These are phyloP conservation scores for Lindgomyces ingoldianus DNA, from an alignment of 495 filamentous ascomycete genomes.

Conservation along the genomic window DNA sequence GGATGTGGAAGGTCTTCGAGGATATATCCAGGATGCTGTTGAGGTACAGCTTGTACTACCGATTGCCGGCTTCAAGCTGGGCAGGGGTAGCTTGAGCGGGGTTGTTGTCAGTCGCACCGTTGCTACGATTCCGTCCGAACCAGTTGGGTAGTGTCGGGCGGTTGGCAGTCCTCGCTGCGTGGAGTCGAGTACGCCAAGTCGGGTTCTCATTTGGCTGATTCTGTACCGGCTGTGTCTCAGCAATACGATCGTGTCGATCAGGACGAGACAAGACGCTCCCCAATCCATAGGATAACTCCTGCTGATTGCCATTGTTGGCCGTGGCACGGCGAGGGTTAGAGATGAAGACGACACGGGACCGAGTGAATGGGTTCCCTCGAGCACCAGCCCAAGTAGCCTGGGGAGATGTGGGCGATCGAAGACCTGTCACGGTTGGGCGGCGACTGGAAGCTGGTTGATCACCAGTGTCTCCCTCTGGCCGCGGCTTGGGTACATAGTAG, in stretches of 20 bases:
- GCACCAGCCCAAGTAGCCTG: conserved; percentile 18
- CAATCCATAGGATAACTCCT: conserved; percentile 1
- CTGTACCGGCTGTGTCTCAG: background rate
- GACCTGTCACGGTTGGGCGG: conserved; percentile 22
- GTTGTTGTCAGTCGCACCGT: conserved; percentile 5
- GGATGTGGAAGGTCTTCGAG: background rate
- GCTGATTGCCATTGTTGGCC: conserved; percentile 9
- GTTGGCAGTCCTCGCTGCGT: background rate
- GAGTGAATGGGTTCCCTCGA: conserved; percentile 32
- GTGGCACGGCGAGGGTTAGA: background rate
- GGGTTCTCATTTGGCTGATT: background rate
- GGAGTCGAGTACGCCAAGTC: conserved; percentile 19
- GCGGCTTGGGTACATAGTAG: conserved; percentile 89
- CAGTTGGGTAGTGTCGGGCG: conserved; percentile 12
- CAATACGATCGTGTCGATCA: conserved; percentile 11
- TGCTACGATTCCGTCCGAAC: conserved; percentile 26
- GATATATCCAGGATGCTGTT: background rate
- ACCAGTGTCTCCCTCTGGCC: conserved; percentile 47
- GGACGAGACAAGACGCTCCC: conserved; percentile 19
- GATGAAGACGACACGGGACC: conserved; percentile 31
- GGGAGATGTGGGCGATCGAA: conserved; percentile 32
- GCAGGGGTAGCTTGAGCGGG: conserved; percentile 27
- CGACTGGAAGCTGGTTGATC: conserved; percentile 17
- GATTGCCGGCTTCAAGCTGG: conserved; percentile 37
- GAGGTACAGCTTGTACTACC: conserved; percentile 14